phyloP scores from a whole-genome alignment of 176 grass and related monocot genomes.

The Oryza glaberrima region DNA sequence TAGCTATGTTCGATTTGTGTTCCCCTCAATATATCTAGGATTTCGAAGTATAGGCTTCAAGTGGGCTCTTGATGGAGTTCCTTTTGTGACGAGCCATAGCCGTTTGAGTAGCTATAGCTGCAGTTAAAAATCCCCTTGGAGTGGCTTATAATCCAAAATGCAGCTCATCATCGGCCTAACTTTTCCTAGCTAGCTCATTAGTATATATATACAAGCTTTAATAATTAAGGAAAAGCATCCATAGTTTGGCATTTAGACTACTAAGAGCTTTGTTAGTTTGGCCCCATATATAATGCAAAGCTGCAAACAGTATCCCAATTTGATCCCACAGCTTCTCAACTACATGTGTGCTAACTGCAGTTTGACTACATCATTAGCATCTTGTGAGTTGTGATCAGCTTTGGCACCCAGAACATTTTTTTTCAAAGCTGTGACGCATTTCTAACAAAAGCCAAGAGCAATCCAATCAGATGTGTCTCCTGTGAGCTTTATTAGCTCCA shows the following conservation, averaged over 20 bases:
- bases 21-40: background rate
- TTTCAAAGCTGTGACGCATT: background rate
- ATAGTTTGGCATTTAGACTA: background rate
- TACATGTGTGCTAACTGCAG: background rate
- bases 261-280: background rate
- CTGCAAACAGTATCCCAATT: background rate
- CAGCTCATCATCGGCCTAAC: background rate
- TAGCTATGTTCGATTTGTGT: background rate
- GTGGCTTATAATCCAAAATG: background rate
- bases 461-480: background rate
- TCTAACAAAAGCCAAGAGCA: background rate
- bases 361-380: background rate
- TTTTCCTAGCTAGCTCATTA: background rate
- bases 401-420: background rate
- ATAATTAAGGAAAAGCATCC: background rate
- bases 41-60: background rate
- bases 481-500: background rate
- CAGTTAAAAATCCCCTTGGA: background rate
- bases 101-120: background rate
- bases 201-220: background rate
- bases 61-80: background rate
- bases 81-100: background rate
- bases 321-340: background rate
- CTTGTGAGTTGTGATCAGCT: background rate
- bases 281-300: too few relatives aligned